Base-by-base conservation (phyloP, 345 rosid species). In the Adansonia digitata region DNA sequence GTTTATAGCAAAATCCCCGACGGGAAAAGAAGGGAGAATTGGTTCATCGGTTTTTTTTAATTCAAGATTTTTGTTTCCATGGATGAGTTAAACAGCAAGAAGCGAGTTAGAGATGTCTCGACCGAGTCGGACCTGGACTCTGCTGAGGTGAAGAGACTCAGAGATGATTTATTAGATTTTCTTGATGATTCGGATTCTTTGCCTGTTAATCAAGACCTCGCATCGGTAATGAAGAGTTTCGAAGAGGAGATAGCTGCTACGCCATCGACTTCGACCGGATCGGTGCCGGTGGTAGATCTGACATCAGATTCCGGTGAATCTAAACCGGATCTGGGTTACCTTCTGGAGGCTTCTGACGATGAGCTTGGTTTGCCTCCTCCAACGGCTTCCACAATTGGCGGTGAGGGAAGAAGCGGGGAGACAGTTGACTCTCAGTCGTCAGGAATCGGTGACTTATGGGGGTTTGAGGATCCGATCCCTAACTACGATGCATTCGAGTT, bases 321-420 rank as follows among this genome's bases (percentile, higher is more conserved):
- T 34, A 86, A 62, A 81, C 84, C 86, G 45, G 94, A 90, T 67
- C 89, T 94, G 0, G 97, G 97, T 0, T 92, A 86, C 45, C 93
- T 94, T 7, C 74, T 89, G 2, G 97, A 87, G 51, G 97, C 97
- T 24, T 92, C 98, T 5, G 98, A 94, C 56, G 94, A 94, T n/a
- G 98, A 94, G 84, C 94, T 92, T 1, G 97, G 98, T 17, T 81
- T 94, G 65, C 97, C 98, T 27, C 93, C 98, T 14, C 74, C 80
- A 7, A 69, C 83, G 20, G 74, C 82, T 0, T 4, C 78, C 37
- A 80, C 69, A 0, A 11, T 69, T 29, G 56, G 29, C 14, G 0
- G 27, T 8, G 86, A 83, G 10, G 85, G 29, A 11, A 83, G 77
- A 27, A n/a, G 18, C 40, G 85, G 48, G 64, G 34, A 62, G 56